Evolutionary conservation across 495 filamentous ascomycete species (phyloP).

Genomic region (Glutinoglossum americanum): DNA sequence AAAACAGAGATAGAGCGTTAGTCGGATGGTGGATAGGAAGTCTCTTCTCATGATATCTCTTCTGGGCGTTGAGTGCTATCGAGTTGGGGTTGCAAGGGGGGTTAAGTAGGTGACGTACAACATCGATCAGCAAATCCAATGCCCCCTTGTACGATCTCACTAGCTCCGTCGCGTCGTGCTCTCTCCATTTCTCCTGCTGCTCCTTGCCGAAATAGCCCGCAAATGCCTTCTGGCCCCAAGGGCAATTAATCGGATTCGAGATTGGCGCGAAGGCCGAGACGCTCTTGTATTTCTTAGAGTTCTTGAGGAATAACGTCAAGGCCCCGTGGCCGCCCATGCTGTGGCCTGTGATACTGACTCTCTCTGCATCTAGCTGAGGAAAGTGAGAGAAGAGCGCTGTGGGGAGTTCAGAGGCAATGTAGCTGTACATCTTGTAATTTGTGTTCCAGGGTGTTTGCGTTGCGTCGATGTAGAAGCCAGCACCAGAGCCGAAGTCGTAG

Average conservation of each 20-base stretch:
- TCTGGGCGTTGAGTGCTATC: no score
- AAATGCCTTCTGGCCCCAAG: constrained; percentile 95
- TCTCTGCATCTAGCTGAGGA: constrained; percentile 36
- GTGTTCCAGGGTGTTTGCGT: constrained; percentile 46
- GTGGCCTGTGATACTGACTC: constrained; percentile 74
- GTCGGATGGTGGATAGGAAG: no score
- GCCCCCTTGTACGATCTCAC: constrained; percentile 50
- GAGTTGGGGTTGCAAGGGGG: no score
- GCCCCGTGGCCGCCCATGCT: constrained; percentile 95
- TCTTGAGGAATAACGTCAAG: constrained; percentile 72
- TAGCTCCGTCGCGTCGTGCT: constrained; percentile 84
- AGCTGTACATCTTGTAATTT: constrained; percentile 84
- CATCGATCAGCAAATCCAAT: constrained; percentile 62
- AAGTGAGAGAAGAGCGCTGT: constrained; percentile 45
- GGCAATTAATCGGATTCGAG: constrained; percentile 61
- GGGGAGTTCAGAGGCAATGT: constrained; percentile 67
- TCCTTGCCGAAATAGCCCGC: constrained; percentile 57
- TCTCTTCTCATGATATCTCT: no score
- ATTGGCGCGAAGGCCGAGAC: constrained; percentile 88
- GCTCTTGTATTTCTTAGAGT: constrained; percentile 70
- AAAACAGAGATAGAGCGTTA: neutral
- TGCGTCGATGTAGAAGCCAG: constrained; percentile 90
- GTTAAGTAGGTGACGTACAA: constrained; percentile 30
- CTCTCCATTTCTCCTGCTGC: constrained; percentile 51
- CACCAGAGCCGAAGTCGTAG: constrained; percentile 80